These are phyloP conservation scores for Colletotrichum lupini DNA, from an alignment of 2,329 filamentous ascomycete genomes.

Conservation along the genomic window DNA sequence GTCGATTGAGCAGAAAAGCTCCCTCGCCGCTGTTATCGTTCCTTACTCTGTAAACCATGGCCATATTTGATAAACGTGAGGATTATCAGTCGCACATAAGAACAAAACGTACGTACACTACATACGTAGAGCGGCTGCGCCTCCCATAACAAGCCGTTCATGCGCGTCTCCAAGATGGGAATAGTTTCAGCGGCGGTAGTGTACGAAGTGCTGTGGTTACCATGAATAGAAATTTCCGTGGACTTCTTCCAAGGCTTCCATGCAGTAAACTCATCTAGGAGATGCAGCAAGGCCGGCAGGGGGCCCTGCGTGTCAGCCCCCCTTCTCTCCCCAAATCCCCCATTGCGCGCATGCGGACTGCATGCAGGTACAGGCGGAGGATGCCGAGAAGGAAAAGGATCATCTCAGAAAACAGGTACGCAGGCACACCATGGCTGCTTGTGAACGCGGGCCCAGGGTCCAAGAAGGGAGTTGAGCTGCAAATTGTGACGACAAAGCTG, in stretches of 20 bases:
- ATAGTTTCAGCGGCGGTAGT: not conserved
- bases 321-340: too few species aligned
- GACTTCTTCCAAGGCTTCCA: constrained; percentile 22
- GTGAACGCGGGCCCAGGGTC: not conserved
- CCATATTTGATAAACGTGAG: not conserved
- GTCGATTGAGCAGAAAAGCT: not conserved
- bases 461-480: constrained; percentile 3
- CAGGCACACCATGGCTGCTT: not conserved
- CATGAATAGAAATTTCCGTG: constrained; percentile 18
- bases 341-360: not conserved
- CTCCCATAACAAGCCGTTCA: constrained; percentile 3
- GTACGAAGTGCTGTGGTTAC: not conserved
- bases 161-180: constrained; percentile 1
- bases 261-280: constrained; percentile 21
- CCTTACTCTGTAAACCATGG: not conserved
- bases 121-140: not conserved
- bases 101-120: not conserved
- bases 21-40: not conserved
- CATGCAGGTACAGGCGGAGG: constrained; percentile 27
- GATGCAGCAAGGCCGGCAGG: constrained; percentile 7
- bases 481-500: constrained; percentile 12
- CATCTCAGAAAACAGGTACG: not conserved
- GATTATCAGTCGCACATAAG: not conserved
- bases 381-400: constrained; percentile 8
- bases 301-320: not conserved